phyloP scores from a whole-genome alignment of 225 moss, liverwort and hornwort genomes.

The Antitrichia curtipendula region DNA sequence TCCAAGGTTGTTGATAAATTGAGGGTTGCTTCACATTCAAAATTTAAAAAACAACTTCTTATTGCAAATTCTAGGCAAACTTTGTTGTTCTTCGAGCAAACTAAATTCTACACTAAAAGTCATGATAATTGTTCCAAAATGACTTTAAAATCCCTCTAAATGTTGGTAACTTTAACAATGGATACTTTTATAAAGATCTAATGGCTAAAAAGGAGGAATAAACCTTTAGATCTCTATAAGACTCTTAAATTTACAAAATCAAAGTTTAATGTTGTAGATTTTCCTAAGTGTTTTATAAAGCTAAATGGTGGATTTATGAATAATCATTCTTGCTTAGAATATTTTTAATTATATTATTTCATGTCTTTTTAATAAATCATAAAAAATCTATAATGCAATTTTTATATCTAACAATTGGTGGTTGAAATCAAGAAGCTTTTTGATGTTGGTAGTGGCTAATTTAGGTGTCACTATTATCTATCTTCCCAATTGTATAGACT shows the following conservation, averaged over 20 bases:
- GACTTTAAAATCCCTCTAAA: neutral
- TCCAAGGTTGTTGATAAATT: neutral
- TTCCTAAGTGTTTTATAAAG: neutral
- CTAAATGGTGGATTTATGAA: neutral
- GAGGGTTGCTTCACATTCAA: neutral
- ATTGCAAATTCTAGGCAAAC: rapidly evolving
- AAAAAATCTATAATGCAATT: neutral
- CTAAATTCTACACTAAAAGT: neutral
- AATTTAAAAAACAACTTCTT: neutral
- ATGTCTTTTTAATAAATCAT: neutral
- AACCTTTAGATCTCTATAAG: rapidly evolving
- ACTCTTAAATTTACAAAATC: neutral
- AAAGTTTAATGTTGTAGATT: neutral
- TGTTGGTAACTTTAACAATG: neutral
- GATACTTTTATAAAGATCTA: neutral
- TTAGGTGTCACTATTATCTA: no score
- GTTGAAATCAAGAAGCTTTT: neutral
- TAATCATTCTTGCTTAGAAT: neutral
- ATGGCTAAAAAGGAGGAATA: neutral
- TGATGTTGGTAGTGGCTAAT: neutral
- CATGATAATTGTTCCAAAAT: neutral
- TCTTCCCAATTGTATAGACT: neutral
- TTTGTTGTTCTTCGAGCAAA: rapidly evolving
- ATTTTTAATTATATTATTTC: no score
- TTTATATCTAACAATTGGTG: neutral